A percentile compares a stretch with the other conserved stretches of the same genome.
These are phyloP conservation scores for Populus trichocarpa DNA, from an alignment of 441 rosid species.

Conservation along the genomic window DNA sequence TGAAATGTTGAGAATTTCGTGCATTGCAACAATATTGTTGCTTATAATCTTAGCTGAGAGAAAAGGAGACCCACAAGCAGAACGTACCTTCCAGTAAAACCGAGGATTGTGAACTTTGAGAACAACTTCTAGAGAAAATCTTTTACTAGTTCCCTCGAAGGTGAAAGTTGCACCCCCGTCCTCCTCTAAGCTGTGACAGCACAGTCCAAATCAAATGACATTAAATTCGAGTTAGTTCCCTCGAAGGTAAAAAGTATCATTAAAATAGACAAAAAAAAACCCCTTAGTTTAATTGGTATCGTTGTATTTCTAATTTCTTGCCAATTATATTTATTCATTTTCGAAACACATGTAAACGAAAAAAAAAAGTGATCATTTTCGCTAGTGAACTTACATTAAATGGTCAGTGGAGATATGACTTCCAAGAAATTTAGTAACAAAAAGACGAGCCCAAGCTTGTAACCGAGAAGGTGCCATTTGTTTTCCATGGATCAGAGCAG, in stretches of 20 bases:
- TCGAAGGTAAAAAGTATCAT: too few species aligned
- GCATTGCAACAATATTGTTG: too few species aligned
- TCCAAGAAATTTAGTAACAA: slow-evolving; percentile 61
- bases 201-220: too few species aligned
- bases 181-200: slow-evolving; percentile 54
- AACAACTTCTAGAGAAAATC: slow-evolving; percentile 33
- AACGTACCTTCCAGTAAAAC: slow-evolving; percentile 87
- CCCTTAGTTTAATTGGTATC: too few species aligned
- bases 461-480: slow-evolving; percentile 60
- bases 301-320: too few species aligned
- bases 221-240: too few species aligned
- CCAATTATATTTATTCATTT: too few species aligned
- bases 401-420: slow-evolving; percentile 58
- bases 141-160: slow-evolving; percentile 45
- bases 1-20: too few species aligned
- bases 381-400: slow-evolving; percentile 54
- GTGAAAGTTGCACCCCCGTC: slow-evolving; percentile 72
- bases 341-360: not conserved
- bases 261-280: too few species aligned
- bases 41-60: too few species aligned
- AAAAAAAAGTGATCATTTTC: not conserved
- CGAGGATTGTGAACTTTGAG: slow-evolving; percentile 69
- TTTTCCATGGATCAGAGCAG: slow-evolving; percentile 41
- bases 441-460: slow-evolving; percentile 66
- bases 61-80: not conserved